Percentiles rank a stretch among this genome's conserved stretches.
Evolutionary conservation across 805 yeast species (phyloP).

Genomic region (Candida ulmi): DNA sequence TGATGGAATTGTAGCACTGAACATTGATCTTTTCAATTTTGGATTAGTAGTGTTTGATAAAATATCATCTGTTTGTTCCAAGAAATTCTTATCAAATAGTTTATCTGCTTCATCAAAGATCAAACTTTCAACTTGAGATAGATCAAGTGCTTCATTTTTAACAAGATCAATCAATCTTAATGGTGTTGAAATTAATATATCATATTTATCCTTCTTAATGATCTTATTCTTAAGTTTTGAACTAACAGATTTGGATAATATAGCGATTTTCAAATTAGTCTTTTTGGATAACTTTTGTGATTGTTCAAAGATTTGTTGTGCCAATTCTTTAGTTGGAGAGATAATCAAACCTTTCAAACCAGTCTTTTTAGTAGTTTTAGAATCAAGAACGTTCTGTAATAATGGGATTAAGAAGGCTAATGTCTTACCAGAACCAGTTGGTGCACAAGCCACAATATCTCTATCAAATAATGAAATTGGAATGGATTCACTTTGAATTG

Average conservation of each 20-base stretch:
- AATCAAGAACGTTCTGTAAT: slow-evolving; percentile 42
- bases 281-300: slow-evolving; percentile 47
- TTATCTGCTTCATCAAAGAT: slow-evolving; percentile 96
- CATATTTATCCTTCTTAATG: slow-evolving; percentile 59
- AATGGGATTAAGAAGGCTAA: slow-evolving; percentile 84
- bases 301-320: slow-evolving; percentile 76
- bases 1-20: slow-evolving; percentile 94
- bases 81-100: slow-evolving; percentile 78
- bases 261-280: slow-evolving; percentile 46
- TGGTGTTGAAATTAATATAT: slow-evolving; percentile 84
- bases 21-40: slow-evolving; percentile 61
- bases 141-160: slow-evolving; percentile 51
- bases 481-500: slow-evolving; percentile 87
- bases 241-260: slow-evolving; percentile 68
- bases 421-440: slow-evolving; percentile 98
- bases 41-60: slow-evolving; percentile 41
- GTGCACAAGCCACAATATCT: slow-evolving; percentile 90
- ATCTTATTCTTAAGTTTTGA: slow-evolving; percentile 59
- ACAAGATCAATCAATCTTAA: slow-evolving; percentile 78
- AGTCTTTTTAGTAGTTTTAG: slow-evolving; percentile 13
- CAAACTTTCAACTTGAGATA: slow-evolving; percentile 63
- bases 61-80: slow-evolving; percentile 86
- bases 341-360: slow-evolving; percentile 74
- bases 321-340: slow-evolving; percentile 93
- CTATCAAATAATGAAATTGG: slow-evolving; percentile 66